Evolutionary conservation across 129 eudicot species (phyloP).

Genomic region (Tanacetum coccineum): DNA sequence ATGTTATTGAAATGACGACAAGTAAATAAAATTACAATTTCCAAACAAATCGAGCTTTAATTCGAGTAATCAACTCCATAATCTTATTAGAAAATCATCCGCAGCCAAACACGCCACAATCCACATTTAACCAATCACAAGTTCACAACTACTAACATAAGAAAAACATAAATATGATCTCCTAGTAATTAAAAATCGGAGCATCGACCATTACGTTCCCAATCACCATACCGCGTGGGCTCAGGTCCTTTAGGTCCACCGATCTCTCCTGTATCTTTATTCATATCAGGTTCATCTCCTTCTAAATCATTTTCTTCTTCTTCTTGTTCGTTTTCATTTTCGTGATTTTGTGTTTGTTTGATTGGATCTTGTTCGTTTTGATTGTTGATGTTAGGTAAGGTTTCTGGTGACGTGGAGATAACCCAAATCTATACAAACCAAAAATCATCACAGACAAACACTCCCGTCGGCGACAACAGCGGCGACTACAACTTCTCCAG

Average conservation of each 20-base stretch:
- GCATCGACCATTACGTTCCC: conserved; percentile 95
- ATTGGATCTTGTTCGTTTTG: conserved; percentile 29
- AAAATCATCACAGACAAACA: too few species aligned
- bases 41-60: too few species aligned
- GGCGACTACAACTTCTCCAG: too few species aligned
- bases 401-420: conserved; percentile 40
- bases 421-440: too few species aligned
- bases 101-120: too few species aligned
- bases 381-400: conserved; percentile 22
- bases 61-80: not conserved
- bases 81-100: too few species aligned
- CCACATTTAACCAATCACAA: not conserved
- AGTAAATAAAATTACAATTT: too few species aligned
- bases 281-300: conserved; percentile 31
- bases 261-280: conserved; percentile 69
- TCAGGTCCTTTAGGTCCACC: conserved; percentile 93
- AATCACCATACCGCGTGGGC: conserved; percentile 90
- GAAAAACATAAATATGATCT: not conserved
- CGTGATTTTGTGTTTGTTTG: conserved; percentile 9
- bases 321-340: conserved; percentile 26
- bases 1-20: too few species aligned
- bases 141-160: not conserved
- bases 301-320: conserved; percentile 26
- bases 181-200: conserved; percentile 52
- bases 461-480: too few species aligned